phyloP scores from a whole-genome alignment of 306 rosid genomes.

The Calophaca sinica region DNA sequence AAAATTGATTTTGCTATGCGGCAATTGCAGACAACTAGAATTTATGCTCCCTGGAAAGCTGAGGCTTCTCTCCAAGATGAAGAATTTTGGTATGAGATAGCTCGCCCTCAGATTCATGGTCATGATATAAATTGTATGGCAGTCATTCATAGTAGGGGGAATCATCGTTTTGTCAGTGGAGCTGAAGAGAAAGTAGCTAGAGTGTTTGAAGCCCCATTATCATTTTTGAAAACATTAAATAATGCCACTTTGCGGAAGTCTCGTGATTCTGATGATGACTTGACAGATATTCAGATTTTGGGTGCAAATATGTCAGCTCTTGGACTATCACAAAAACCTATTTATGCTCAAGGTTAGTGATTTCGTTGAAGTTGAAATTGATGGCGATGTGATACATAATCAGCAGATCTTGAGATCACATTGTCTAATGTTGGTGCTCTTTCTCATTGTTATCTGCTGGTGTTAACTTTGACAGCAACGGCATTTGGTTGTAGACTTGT shows the following conservation, averaged over 20 bases:
- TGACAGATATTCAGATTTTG: slow-evolving; percentile 77
- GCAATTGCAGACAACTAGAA: slow-evolving; percentile 80
- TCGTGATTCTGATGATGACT: slow-evolving; percentile 61
- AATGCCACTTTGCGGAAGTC: slow-evolving; percentile 67
- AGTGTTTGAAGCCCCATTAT: slow-evolving; percentile 93
- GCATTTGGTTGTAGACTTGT: background rate
- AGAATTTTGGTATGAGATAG: slow-evolving; percentile 84
- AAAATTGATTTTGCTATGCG: slow-evolving; percentile 25
- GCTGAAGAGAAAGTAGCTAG: slow-evolving; percentile 98
- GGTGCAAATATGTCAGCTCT: slow-evolving; percentile 99
- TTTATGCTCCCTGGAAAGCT: slow-evolving; percentile 83
- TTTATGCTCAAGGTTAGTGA: slow-evolving; percentile 75
- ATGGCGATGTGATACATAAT: slow-evolving; percentile 1
- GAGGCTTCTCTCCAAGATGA: slow-evolving; percentile 56
- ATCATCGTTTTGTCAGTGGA: slow-evolving; percentile 92
- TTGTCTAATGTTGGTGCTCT: background rate
- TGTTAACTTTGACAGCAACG: slow-evolving; percentile 1
- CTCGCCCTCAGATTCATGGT: slow-evolving; percentile 97
- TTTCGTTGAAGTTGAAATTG: slow-evolving; percentile 32
- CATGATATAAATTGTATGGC: slow-evolving; percentile 92
- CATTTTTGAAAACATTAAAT: slow-evolving; percentile 87
- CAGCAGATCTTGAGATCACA: background rate
- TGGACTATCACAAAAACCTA: slow-evolving; percentile 96
- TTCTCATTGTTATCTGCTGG: slow-evolving; percentile 5
- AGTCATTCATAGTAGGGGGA: slow-evolving; percentile 76